Percentiles rank a stretch among this genome's conserved stretches.
phyloP scores from a whole-genome alignment of 164 flowering plant species.

The Sextonia rubra region DNA sequence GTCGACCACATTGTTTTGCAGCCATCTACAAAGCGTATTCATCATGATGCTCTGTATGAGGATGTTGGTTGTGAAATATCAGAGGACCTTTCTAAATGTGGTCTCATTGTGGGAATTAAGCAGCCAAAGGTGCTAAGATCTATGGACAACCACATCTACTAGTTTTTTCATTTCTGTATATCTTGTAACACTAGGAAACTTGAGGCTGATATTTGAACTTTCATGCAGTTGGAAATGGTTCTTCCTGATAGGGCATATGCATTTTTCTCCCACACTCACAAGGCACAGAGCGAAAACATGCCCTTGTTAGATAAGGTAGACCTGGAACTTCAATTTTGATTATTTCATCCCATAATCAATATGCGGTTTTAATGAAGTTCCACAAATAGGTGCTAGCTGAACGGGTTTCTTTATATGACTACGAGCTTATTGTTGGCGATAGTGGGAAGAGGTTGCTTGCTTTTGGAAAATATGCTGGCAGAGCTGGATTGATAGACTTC shows the following conservation, averaged over 20 bases:
- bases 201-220: constrained; percentile 2
- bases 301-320: constrained; percentile 84
- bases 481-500: constrained; percentile 93
- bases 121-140: constrained; percentile 76
- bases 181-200: neutral
- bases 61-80: constrained; percentile 98
- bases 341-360: neutral
- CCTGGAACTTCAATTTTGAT: neutral
- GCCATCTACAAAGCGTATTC: constrained; percentile 94
- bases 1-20: constrained; percentile 75
- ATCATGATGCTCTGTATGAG: constrained; percentile 80
- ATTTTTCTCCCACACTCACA: constrained; percentile 98
- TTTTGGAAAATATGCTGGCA: constrained; percentile 95
- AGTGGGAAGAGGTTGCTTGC: constrained; percentile 83
- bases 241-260: constrained; percentile 87
- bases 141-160: neutral
- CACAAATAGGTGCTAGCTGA: constrained; percentile 57
- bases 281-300: constrained; percentile 97
- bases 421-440: constrained; percentile 93
- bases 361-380: neutral
- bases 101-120: constrained; percentile 82
- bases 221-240: constrained; percentile 81
- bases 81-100: constrained; percentile 89
- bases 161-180: neutral
- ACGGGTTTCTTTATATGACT: constrained; percentile 79